Evolutionary conservation across 164 flowering plant genomes (phyloP).

Genomic region (Santalum album): DNA sequence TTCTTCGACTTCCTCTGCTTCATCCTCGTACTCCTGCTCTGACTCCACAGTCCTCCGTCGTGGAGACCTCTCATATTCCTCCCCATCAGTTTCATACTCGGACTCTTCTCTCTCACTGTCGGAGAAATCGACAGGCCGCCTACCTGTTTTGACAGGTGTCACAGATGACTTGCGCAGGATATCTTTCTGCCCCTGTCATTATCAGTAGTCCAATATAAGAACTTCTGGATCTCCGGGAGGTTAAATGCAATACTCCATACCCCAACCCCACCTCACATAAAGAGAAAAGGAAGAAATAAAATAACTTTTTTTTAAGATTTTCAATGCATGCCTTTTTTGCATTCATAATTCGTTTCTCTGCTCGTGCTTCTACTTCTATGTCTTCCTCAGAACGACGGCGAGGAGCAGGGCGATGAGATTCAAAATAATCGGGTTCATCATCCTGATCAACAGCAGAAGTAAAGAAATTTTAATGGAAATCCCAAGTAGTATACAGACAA

Average conservation of each 20-base stretch:
- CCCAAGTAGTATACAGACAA: not conserved
- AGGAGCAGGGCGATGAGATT: conserved; percentile 47
- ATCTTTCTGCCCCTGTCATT: conserved; percentile 50
- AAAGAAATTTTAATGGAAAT: not conserved
- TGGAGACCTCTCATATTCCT: conserved; percentile 42
- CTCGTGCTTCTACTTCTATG: conserved; percentile 77
- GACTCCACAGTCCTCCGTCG: conserved; percentile 45
- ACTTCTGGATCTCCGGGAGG: not conserved
- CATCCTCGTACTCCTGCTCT: conserved; percentile 61
- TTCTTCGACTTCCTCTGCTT: conserved; percentile 49
- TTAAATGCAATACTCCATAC: too few relatives aligned
- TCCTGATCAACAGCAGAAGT: conserved; percentile 39
- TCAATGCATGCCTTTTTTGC: conserved; percentile 66
- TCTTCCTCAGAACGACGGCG: conserved; percentile 81
- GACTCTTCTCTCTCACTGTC: conserved; percentile 95
- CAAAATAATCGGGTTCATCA: conserved; percentile 73
- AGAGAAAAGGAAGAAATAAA: not conserved
- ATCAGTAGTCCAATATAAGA: conserved; percentile 7
- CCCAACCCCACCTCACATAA: not conserved
- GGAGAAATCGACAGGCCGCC: conserved; percentile 56
- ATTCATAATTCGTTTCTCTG: conserved; percentile 84
- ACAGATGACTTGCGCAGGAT: conserved; percentile 50
- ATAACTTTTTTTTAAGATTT: not conserved
- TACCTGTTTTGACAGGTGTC: conserved; percentile 41
- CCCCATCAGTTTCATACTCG: conserved; percentile 88